Percentiles rank a stretch among this genome's conserved stretches.
Conservation (phyloP, 1,139 yeast species). For the Lodderomyces pseudojiufengensis region DNA sequence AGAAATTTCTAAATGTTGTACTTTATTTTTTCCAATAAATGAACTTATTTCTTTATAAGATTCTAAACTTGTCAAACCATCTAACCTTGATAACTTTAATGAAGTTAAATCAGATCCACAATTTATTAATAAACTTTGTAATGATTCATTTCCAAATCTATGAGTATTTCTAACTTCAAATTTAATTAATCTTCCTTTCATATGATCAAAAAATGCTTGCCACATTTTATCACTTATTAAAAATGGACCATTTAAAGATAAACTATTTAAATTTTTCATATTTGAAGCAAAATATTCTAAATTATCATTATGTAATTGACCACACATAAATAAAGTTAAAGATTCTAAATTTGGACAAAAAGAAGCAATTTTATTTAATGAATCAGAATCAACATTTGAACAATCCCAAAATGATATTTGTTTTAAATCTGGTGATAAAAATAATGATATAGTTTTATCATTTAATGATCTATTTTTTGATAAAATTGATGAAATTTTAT, state of each 20-base stretch:
- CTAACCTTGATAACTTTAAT: constrained; percentile 58
- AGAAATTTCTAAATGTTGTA: constrained; percentile 64
- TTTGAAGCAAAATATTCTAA: constrained; percentile 59
- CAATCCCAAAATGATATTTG: constrained; percentile 86
- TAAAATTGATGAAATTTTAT: constrained; percentile 67
- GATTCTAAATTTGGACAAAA: constrained; percentile 71
- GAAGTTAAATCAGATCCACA: constrained; percentile 54
- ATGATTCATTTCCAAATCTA: constrained; percentile 66
- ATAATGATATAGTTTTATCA: constrained; percentile 66
- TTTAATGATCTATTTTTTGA: constrained; percentile 78
- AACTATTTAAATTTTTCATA: constrained; percentile 46
- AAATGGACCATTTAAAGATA: constrained; percentile 83
- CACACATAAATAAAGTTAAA: constrained; percentile 84
- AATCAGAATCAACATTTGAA: constrained; percentile 65
- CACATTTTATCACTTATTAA: constrained; percentile 71
- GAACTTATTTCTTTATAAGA: constrained; percentile 67
- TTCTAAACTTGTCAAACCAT: constrained; percentile 58
- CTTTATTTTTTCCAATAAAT: constrained; percentile 40
- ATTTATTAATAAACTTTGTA: constrained; percentile 58
- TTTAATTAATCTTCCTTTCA: constrained; percentile 24
- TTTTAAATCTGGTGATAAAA: constrained; percentile 57
- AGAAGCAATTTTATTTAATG: constrained; percentile 68
- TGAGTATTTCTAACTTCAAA: constrained; percentile 80
- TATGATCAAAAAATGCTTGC: constrained; percentile 63
- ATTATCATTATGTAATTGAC: constrained; percentile 80